These are phyloP conservation scores for Waltiozyma sp. DNA, from an alignment of 1,139 yeast genomes.

Conservation along the genomic window DNA sequence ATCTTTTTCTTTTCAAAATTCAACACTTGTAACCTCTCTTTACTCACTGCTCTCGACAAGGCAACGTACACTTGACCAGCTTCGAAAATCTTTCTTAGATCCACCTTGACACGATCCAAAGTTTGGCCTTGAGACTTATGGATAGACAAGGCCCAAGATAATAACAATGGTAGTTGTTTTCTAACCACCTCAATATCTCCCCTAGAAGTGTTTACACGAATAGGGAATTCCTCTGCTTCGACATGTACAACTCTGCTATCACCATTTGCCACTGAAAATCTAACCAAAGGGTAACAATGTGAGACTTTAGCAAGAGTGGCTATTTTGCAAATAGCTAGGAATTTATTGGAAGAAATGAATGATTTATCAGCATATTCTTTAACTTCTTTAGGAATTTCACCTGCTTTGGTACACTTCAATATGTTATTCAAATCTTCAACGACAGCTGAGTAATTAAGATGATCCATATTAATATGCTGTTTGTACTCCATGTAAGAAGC, in stretches of 20 bases:
- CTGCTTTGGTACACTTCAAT: background rate
- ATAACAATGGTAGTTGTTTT: constrained; percentile 58
- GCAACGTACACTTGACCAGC: constrained; percentile 89
- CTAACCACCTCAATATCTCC: constrained; percentile 23
- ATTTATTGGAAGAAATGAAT: background rate
- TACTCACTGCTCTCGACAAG: constrained; percentile 73
- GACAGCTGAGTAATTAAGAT: background rate
- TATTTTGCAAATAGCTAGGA: background rate
- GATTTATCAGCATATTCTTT: constrained; percentile 13
- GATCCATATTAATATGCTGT: background rate
- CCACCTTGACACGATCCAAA: constrained; percentile 64
- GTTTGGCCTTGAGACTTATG: constrained; percentile 94
- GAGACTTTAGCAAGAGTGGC: background rate
- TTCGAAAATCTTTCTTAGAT: constrained; percentile 60
- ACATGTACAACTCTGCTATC: constrained; percentile 23
- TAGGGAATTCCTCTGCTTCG: constrained; percentile 30
- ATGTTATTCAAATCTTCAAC: background rate
- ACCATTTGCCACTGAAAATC: constrained; percentile 30
- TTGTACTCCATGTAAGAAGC: constrained; percentile 16
- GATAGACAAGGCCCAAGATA: constrained; percentile 85
- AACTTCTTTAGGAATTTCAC: constrained; percentile 16
- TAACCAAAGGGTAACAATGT: constrained; percentile 36
- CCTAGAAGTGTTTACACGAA: constrained; percentile 4
- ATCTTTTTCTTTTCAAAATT: constrained; percentile 60
- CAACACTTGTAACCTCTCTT: constrained; percentile 59